phyloP scores from a whole-genome alignment of 129 eudicot species.

The Silybum marianum region DNA sequence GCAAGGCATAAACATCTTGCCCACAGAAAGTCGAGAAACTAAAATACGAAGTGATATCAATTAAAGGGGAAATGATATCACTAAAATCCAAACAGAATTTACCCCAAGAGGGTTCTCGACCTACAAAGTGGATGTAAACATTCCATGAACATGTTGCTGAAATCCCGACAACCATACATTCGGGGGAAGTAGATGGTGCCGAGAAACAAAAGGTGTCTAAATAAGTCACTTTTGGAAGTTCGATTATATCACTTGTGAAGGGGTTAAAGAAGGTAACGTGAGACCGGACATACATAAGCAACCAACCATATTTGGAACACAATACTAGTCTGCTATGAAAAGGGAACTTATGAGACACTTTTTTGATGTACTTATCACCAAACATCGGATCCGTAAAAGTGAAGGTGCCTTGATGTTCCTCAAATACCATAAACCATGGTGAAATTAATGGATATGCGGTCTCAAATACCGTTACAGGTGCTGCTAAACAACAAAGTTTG shows the following conservation, averaged over 20 bases:
- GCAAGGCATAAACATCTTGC: background rate
- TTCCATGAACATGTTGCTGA: too few species aligned
- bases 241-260: conserved; percentile 11
- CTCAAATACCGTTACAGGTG: too few species aligned
- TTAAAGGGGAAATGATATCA: too few species aligned
- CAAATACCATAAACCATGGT: conserved; percentile 16
- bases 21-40: background rate
- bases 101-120: background rate
- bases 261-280: conserved; percentile 9
- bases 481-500: too few species aligned
- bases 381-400: conserved; percentile 21
- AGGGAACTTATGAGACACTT: background rate
- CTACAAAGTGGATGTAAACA: background rate
- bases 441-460: too few species aligned
- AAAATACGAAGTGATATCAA: background rate
- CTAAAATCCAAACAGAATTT: background rate
- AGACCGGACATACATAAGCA: background rate
- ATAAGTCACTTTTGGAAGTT: background rate
- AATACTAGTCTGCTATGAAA: background rate
- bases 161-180: conserved; percentile 31
- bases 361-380: conserved; percentile 20
- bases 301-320: conserved; percentile 18
- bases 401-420: background rate
- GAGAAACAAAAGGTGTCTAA: background rate
- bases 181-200: conserved; percentile 1